Evolutionary conservation across 768 basidiomycete genomes (phyloP), one percentile per base, ranked within the genome.

Genomic region (Lentinula sp.): DNA sequence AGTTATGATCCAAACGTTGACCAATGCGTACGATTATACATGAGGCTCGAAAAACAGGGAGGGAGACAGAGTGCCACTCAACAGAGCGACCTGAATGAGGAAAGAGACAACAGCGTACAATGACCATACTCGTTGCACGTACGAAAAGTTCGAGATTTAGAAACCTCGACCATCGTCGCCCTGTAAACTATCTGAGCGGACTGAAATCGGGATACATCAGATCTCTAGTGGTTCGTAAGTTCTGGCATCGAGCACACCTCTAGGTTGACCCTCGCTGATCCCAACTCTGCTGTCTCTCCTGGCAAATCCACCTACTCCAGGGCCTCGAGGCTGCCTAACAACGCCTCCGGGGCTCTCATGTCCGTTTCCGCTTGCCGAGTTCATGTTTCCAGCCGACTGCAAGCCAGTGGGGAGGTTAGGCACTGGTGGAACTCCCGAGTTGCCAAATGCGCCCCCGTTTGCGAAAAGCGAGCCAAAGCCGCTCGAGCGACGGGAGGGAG

Each of bases 181-280:
- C 62, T 75, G 76, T 67, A 77, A 70, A 69, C 76, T 78, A 69
- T 78, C 76, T 70, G 78, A 76, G 70, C 74, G 75, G 67, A 71
- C 77, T 76, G 69, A 59, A 50, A 57, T 53, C 36, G 42, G 50
- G 48, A 58, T 33, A 63, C 66, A 69, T 83, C 79, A 92, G 80
- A 93, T 86, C 73, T 93, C 92, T 76, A 93, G 73, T 43, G 90
- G 90, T 78, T 94, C 90, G 77, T 92, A 88, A 64, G 90, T 90
- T 74, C 87, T 85, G 67, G 90, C 84, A 71, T 94, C 92, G 67
- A 93, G 83, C 73, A 87, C 88, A 74, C 83, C 83, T 76, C 85
- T 81, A 52, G 77, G 70, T 69, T 80, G 80, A 62, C 71, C 64
- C 67, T 84, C 82, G 62, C 73, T 77, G 48, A 72, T 68, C 13